Conservation (phyloP, 345 rosid genomes). For the Eucalyptus lansdowneana region DNA sequence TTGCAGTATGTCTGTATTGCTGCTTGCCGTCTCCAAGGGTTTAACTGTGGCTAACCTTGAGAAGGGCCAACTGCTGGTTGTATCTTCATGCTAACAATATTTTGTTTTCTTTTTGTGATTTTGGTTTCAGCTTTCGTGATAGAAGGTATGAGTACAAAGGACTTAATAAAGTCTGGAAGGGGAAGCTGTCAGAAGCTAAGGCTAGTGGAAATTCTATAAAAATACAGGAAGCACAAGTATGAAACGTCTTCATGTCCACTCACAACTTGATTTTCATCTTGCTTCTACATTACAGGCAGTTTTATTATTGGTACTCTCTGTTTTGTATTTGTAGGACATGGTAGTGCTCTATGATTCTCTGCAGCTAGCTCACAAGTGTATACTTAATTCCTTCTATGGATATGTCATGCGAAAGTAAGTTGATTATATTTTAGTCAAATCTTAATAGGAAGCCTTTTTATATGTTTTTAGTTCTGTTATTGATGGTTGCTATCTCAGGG, state of each 20-base stretch:
- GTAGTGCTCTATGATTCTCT: constrained; percentile 95
- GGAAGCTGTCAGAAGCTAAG: constrained; percentile 94
- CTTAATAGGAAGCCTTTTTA: neutral
- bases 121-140: constrained; percentile 68
- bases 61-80: neutral
- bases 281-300: neutral
- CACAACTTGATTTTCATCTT: neutral
- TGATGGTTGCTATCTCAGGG: constrained; percentile 28
- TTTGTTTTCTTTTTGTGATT: neutral
- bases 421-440: neutral
- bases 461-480: neutral
- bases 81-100: neutral
- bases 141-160: constrained; percentile 97
- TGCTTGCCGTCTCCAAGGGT: neutral
- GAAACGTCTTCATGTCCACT: neutral
- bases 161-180: constrained; percentile 96
- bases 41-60: neutral
- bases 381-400: constrained; percentile 96
- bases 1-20: neutral
- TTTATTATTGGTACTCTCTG: neutral
- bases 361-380: constrained; percentile 97
- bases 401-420: constrained; percentile 99
- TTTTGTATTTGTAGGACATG: constrained; percentile 62
- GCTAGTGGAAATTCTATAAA: constrained; percentile 85
- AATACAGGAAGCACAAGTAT: constrained; percentile 96